Evolutionary conservation across 2,329 filamentous ascomycete genomes (phyloP).

Genomic region (Hypoxylon sp.): DNA sequence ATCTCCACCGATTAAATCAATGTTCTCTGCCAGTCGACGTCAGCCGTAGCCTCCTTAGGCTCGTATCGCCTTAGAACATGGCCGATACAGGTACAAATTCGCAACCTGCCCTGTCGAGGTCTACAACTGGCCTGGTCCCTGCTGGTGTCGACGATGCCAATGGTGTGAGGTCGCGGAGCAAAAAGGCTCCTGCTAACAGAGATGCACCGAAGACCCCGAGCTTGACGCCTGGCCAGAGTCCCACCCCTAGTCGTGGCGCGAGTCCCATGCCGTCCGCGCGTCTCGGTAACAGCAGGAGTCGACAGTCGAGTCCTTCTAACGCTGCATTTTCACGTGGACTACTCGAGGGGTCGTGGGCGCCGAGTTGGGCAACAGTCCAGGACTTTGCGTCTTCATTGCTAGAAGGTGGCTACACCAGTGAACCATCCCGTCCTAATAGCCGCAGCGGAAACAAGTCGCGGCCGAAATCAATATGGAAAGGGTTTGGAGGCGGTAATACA

Average conservation of each 20-base stretch:
- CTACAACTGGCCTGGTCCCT: slow-evolving; percentile 62
- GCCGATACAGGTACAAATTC: slow-evolving; percentile 47
- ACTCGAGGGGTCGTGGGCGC: slow-evolving; percentile 65
- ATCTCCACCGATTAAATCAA: slow-evolving; percentile 40
- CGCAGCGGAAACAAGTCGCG: slow-evolving; percentile 50
- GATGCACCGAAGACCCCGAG: slow-evolving; percentile 49
- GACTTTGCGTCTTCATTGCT: slow-evolving; percentile 65
- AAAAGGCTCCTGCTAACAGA: slow-evolving; percentile 57
- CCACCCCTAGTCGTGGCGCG: slow-evolving; percentile 58
- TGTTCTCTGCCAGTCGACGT: slow-evolving; percentile 44
- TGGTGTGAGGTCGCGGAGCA: slow-evolving; percentile 64
- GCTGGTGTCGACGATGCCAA: slow-evolving; percentile 59
- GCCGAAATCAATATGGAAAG: slow-evolving; percentile 52
- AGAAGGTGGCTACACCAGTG: slow-evolving; percentile 53
- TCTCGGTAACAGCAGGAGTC: slow-evolving; percentile 51
- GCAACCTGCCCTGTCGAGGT: slow-evolving; percentile 53
- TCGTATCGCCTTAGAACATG: slow-evolving; percentile 47
- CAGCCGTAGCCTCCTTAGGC: slow-evolving; percentile 43
- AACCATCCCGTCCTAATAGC: slow-evolving; percentile 52
- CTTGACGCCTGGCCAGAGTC: slow-evolving; percentile 56
- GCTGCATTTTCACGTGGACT: slow-evolving; percentile 57
- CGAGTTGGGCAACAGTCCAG: slow-evolving; percentile 69
- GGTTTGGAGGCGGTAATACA: slow-evolving; percentile 44
- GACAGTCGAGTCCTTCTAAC: slow-evolving; percentile 51
- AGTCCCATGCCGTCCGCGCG: slow-evolving; percentile 64